Evolutionary conservation across 1,139 yeast genomes (phyloP).

Genomic region (Suhomyces kunorum): DNA sequence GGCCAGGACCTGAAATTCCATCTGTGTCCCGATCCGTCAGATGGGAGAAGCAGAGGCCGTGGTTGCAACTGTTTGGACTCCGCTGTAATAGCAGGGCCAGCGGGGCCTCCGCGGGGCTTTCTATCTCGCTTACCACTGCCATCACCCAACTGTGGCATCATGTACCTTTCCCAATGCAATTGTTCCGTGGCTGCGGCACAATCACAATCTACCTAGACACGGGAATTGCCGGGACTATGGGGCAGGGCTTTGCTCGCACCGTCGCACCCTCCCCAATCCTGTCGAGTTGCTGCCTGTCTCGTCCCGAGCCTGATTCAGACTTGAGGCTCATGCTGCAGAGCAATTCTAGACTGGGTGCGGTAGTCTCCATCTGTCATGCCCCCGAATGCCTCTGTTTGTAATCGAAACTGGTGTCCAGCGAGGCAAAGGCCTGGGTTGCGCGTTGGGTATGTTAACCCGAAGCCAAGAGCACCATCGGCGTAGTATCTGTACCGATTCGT

Average conservation of each 20-base stretch:
- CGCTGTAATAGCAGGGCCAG: no score
- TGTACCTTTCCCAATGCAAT: background rate
- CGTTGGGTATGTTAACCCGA: background rate
- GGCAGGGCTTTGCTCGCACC: no score
- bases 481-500: background rate
- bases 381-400: constrained; percentile 1
- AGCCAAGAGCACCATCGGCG: no score
- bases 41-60: no score
- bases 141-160: background rate
- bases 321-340: constrained; percentile 3
- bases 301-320: constrained; percentile 1
- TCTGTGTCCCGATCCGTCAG: background rate
- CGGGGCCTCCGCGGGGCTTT: no score
- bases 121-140: constrained; percentile 4
- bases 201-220: no score
- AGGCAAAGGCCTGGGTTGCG: no score
- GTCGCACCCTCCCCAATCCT: background rate
- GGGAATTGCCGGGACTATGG: no score
- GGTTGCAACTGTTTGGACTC: no score
- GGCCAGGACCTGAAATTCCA: constrained; percentile 7
- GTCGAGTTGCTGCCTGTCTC: background rate
- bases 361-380: constrained; percentile 2
- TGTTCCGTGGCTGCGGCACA: no score
- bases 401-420: no score
- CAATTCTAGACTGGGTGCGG: constrained; percentile 1